Evolutionary conservation across 2,329 filamentous ascomycete genomes (phyloP).

Genomic region (Diaporthe helianthi): DNA sequence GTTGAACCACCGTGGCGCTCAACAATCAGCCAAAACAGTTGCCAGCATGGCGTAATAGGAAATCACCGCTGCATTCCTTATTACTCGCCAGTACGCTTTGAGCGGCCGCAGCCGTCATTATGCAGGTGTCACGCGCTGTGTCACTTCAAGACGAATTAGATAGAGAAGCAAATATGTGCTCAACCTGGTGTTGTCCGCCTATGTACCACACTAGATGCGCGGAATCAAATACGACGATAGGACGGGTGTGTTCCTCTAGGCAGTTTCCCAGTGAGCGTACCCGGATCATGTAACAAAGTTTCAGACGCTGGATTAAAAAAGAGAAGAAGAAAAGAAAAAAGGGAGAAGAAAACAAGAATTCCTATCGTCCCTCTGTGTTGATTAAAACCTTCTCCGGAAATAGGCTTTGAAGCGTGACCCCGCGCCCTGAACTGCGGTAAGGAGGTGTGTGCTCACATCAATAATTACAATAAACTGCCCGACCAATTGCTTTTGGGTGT

Average conservation of each 20-base stretch:
- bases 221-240: not conserved
- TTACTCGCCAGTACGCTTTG: conserved; percentile 1
- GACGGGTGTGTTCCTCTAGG: not conserved
- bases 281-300: not conserved
- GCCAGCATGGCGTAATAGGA: not conserved
- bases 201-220: not conserved
- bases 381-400: not conserved
- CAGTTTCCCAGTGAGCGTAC: not conserved
- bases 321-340: too few species aligned
- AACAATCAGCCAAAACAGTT: not conserved
- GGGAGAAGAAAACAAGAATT: too few species aligned
- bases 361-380: not conserved
- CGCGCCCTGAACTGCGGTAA: not conserved
- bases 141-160: not conserved
- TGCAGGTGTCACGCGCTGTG: not conserved
- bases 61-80: not conserved
- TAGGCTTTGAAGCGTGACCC: not conserved
- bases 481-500: conserved; percentile 24
- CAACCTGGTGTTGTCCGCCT: not conserved
- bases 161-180: not conserved
- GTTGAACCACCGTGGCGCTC: not conserved
- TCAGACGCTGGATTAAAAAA: not conserved
- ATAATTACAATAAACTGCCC: conserved; percentile 31
- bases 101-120: conserved; percentile 4
- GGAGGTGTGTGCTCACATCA: conserved; percentile 30